phyloP scores from a whole-genome alignment of 106 monocot species.

The Allium fistulosum region DNA sequence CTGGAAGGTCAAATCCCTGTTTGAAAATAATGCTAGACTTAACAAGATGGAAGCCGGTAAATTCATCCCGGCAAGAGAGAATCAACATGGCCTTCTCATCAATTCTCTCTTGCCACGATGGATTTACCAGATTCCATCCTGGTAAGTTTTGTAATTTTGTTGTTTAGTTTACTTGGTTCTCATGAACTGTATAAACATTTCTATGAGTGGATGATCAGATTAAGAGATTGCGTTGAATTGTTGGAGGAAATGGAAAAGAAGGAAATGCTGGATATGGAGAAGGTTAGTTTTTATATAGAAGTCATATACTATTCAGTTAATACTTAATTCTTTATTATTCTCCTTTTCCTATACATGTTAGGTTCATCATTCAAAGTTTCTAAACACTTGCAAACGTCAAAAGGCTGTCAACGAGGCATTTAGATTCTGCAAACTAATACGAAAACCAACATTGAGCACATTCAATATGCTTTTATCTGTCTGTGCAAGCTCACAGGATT shows the following conservation, averaged over 20 bases:
- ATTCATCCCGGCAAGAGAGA: no score
- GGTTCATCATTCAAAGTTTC: constrained; percentile 72
- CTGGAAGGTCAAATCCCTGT: constrained; percentile 35
- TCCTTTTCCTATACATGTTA: constrained; percentile 15
- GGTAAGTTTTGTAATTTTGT: no score
- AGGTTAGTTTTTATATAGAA: constrained; percentile 26
- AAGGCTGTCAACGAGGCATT: constrained; percentile 75
- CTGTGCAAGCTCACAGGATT: constrained; percentile 80
- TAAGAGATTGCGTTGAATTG: constrained; percentile 65
- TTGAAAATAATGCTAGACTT: no score
- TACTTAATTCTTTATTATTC: no score
- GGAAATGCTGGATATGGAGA: constrained; percentile 84
- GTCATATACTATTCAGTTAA: no score
- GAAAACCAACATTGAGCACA: constrained; percentile 61
- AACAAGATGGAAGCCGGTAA: no score
- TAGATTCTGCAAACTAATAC: constrained; percentile 65
- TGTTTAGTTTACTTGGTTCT: no score
- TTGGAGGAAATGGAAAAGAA: constrained; percentile 58
- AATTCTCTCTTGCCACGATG: no score
- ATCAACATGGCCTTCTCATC: no score
- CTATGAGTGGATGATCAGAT: constrained; percentile 25
- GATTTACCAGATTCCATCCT: no score
- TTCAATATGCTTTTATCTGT: constrained; percentile 87
- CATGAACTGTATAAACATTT: no score
- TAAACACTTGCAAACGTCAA: constrained; percentile 68